Base-by-base conservation (phyloP, 139 green algal genomes). In the Coelastrella sp. region DNA sequence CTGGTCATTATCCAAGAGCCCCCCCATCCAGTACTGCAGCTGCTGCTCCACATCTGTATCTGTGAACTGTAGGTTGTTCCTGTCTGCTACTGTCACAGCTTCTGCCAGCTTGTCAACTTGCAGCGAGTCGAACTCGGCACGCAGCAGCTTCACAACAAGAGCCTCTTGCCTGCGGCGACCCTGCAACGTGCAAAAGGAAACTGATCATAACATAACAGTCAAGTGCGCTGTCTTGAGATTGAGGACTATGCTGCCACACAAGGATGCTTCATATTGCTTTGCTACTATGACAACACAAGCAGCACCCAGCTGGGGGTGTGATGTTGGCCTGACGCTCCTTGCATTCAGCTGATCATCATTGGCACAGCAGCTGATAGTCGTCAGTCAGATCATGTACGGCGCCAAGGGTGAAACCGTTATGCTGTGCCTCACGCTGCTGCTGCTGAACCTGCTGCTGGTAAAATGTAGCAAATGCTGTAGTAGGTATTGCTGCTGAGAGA, bases 81-180 rank as follows among this genome's bases (percentile, higher is more conserved):
- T 57, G 5, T 76, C 68, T n/a, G 87, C 87, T n/a, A 85, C 4
- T 19, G 16, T 4, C 19, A 93, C 91, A 10, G 91, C 91, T 3
- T 61, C 75, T 65, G 11, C 61, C 47, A 95, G 84, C 80, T 93
- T 93, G 16, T 68, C 73, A 60, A 93, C 64, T 32, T 76, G 56
- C 16, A n/a, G 22, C 4, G 90, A 73, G 0, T 66, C 76, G 4
- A 93, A 61, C 59, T 92, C 61, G 16, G 64, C 54, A 7, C 93
- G 77, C 61, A 95, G 65, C 81, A 93, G 86, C 88, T 94, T 93
- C 7, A 80, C 88, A 14, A 94, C 89, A n/a, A 94, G 82, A 4
- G 54, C 83, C 73, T 94, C 93, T 71, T 95, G 93, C 13, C 93
- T 89, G 58, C 91, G 90, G 54, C 93, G 92, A 14, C 93, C 93